Evolutionary conservation across 2,329 filamentous ascomycete species (phyloP), one percentile per base, ranked within the genome.

Genomic region (Penicillium sp.): DNA sequence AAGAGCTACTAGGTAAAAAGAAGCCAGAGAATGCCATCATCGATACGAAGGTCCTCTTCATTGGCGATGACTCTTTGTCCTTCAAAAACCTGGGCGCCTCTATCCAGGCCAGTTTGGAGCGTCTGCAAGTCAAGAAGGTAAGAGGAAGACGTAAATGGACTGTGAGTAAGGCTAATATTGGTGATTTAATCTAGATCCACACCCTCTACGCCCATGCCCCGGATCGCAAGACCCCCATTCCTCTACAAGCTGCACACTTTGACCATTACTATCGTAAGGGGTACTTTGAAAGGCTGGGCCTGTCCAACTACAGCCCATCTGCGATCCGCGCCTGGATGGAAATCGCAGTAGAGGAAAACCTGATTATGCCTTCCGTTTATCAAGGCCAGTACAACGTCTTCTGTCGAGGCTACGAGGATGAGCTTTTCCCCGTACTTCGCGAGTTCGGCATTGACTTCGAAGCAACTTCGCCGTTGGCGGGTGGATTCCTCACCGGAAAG

Each of bases 361-460:
- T 44, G 9, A 15, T 49, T 2, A 45, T 29, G 46, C 46, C 46
- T 3, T 26, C 41, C 1, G 46, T 49, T 3, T 49, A 44, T 6
- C 40, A 49, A 31, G 46, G 46, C 32, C 46, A 49, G 15, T 49
- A 49, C 32, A 49, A 49, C 15, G 41, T 38, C 15, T 28, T 49
- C 19, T 49, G 46, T 4, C 32, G 46, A 15, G 46, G 41, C 32
- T 49, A 49, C 39, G 46, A 49, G 26, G 46, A 45, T 17, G 40
- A 38, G 4, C n/a, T 49, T 8, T 49, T 49, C 13, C 33, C 46
- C 1, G 15, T 49, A 4, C 41, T 49, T 8, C 40, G 26, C 1
- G 46, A 49, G 32, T 38, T 44, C 8, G 41, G 28, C 4, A 49
- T 49, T 31, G n/a, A 15, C 4, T 49, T 49, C 1, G 40, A 43